phyloP scores from a whole-genome alignment of 2,329 filamentous ascomycete genomes.

The Neofusicoccum kwambonambiense region DNA sequence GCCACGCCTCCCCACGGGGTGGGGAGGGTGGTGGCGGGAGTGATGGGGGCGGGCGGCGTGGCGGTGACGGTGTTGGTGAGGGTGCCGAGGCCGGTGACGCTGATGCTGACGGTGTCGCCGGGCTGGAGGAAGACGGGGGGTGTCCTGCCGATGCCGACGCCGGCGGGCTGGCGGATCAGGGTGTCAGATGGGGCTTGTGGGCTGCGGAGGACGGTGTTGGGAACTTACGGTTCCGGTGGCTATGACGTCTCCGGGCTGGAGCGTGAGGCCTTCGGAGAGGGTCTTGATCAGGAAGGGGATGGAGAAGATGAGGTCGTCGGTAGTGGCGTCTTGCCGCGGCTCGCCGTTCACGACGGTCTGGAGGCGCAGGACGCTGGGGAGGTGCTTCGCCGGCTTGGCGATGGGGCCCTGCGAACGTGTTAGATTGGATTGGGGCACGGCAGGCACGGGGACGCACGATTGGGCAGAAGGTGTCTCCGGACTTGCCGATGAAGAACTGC shows the following conservation, averaged over 20 bases:
- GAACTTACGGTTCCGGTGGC: conserved; percentile 41
- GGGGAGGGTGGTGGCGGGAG: too few species aligned
- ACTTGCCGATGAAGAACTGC: conserved; percentile 61
- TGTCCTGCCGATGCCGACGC: conserved; percentile 49
- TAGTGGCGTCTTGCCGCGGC: conserved; percentile 49
- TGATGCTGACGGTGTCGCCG: conserved; percentile 42
- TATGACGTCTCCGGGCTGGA: conserved; percentile 48
- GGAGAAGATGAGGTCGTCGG: conserved; percentile 45
- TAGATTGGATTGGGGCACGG: neutral
- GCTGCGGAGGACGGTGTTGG: conserved; percentile 15
- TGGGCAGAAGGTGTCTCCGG: conserved; percentile 55
- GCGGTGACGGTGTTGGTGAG: conserved; percentile 39
- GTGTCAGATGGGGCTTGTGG: neutral
- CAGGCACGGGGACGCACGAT: conserved; percentile 40
- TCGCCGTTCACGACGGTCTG: conserved; percentile 53
- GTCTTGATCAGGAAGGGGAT: conserved; percentile 49
- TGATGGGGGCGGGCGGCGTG: conserved; percentile 30
- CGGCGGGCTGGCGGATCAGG: conserved; percentile 33
- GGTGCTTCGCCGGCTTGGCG: conserved; percentile 48
- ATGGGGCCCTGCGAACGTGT: conserved; percentile 43
- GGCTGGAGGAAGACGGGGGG: conserved; percentile 35
- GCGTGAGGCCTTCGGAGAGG: conserved; percentile 44
- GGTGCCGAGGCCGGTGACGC: conserved; percentile 28
- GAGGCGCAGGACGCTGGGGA: conserved; percentile 43
- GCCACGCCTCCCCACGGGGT: too few species aligned